Conservation (phyloP, 345 rosid species). For the Salix dunnii region DNA sequence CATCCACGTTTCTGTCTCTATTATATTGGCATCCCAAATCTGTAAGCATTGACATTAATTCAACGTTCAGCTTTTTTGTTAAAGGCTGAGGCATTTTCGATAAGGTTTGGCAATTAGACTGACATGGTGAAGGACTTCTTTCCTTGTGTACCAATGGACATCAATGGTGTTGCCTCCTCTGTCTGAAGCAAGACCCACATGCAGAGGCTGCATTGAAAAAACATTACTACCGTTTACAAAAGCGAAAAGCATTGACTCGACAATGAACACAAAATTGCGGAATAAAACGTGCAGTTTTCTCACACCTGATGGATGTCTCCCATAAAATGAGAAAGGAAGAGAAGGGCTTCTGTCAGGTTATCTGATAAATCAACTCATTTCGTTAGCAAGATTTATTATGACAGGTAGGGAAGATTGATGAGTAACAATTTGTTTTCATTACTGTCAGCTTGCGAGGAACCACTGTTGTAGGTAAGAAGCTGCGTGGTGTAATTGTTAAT, state of each 20-base stretch:
- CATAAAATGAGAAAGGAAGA: constrained; percentile 78
- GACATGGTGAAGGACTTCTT: constrained; percentile 80
- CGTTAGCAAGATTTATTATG: neutral
- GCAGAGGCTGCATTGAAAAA: constrained; percentile 59
- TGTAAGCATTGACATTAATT: constrained; percentile 20
- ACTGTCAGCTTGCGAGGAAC: constrained; percentile 48
- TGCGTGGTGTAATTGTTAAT: constrained; percentile 87
- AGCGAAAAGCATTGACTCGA: neutral
- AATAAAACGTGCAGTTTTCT: neutral
- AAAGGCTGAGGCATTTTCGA: too few relatives aligned
- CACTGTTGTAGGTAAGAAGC: constrained; percentile 54
- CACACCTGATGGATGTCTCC: constrained; percentile 91
- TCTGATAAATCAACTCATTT: constrained; percentile 33
- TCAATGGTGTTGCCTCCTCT: constrained; percentile 79
- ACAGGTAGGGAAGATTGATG: neutral
- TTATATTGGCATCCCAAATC: constrained; percentile 79
- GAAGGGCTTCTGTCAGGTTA: constrained; percentile 87
- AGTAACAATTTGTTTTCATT: neutral
- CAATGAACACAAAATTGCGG: neutral
- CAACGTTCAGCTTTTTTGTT: too few relatives aligned
- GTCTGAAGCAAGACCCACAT: constrained; percentile 70
- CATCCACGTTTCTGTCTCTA: constrained; percentile 57
- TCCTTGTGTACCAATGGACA: constrained; percentile 79
- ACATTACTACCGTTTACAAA: neutral
- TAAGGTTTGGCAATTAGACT: constrained; percentile 14